These are phyloP conservation scores for Globisporangium nagaii DNA, from an alignment of 352 stramenopile genomes.

Conservation along the genomic window DNA sequence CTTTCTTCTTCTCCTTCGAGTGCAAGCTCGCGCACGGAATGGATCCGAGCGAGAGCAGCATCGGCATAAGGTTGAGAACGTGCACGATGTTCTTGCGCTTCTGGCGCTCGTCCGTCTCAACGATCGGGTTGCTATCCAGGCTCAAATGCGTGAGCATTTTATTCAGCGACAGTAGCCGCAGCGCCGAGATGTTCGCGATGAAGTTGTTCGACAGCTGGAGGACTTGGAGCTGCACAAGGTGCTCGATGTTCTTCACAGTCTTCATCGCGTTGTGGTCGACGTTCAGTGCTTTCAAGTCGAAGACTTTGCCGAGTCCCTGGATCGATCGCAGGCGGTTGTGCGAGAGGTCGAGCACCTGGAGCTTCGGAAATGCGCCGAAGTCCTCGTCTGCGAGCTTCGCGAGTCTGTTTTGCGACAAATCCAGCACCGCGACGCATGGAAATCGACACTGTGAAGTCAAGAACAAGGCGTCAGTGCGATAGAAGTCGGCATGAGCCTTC, in stretches of 20 bases:
- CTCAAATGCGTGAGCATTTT: conserved; percentile 62
- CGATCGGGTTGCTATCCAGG: conserved; percentile 68
- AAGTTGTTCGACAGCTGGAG: conserved; percentile 47
- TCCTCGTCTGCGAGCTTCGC: conserved; percentile 45
- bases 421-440: conserved; percentile 37
- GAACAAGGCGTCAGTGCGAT: too few relatives aligned
- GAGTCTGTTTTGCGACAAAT: conserved; percentile 64
- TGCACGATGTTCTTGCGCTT: conserved; percentile 67
- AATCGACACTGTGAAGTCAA: conserved; percentile 76
- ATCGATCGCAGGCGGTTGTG: conserved; percentile 58
- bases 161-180: conserved; percentile 72
- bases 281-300: conserved; percentile 58
- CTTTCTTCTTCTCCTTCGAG: conserved; percentile 55
- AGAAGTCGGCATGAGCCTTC: too few relatives aligned
- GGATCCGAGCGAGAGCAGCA: conserved; percentile 51
- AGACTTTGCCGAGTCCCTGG: conserved; percentile 40
- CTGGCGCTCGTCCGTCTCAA: conserved; percentile 59
- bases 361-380: conserved; percentile 45
- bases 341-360: conserved; percentile 59
- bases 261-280: conserved; percentile 52
- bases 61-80: conserved; percentile 73
- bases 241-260: conserved; percentile 70
- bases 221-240: conserved; percentile 53
- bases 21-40: conserved; percentile 38
- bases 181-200: conserved; percentile 37